Evolutionary conservation across 768 basidiomycete species (phyloP).

Genomic region (Boletus rufocinnamomeus): DNA sequence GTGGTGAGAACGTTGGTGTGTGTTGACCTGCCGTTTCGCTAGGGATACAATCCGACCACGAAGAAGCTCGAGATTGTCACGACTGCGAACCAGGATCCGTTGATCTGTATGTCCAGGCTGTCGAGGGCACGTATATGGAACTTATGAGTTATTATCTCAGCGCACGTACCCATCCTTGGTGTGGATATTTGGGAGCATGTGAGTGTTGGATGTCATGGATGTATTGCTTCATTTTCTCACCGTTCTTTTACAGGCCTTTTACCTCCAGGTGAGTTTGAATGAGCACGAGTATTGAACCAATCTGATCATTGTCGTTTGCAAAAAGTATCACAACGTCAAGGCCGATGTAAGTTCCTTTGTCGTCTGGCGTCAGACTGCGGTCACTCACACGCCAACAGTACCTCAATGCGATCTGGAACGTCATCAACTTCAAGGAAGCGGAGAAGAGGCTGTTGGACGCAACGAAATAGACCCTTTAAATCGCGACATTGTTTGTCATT

Average conservation of each 20-base stretch:
- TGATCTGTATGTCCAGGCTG: conserved; percentile 51
- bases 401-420: conserved; percentile 92
- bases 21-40: neutral
- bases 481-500: neutral
- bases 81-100: conserved; percentile 95
- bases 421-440: conserved; percentile 95
- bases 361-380: neutral
- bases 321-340: conserved; percentile 89
- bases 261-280: conserved; percentile 38
- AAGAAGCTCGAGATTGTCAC: conserved; percentile 88
- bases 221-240: conserved; percentile 1
- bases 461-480: conserved; percentile 25
- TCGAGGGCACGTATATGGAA: neutral
- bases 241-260: conserved; percentile 57
- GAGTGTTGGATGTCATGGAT: conserved; percentile 33
- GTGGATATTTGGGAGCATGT: conserved; percentile 98
- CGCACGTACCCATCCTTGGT: conserved; percentile 88
- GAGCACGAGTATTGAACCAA: neutral
- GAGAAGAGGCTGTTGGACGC: conserved; percentile 55
- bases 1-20: neutral
- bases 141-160: conserved; percentile 39
- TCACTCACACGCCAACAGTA: conserved; percentile 54
- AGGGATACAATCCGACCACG: conserved; percentile 69
- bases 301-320: conserved; percentile 27
- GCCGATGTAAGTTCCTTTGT: conserved; percentile 66